These are phyloP conservation scores for Macrolepiota fuliginosa DNA, from an alignment of 768 basidiomycete genomes.

Conservation along the genomic window DNA sequence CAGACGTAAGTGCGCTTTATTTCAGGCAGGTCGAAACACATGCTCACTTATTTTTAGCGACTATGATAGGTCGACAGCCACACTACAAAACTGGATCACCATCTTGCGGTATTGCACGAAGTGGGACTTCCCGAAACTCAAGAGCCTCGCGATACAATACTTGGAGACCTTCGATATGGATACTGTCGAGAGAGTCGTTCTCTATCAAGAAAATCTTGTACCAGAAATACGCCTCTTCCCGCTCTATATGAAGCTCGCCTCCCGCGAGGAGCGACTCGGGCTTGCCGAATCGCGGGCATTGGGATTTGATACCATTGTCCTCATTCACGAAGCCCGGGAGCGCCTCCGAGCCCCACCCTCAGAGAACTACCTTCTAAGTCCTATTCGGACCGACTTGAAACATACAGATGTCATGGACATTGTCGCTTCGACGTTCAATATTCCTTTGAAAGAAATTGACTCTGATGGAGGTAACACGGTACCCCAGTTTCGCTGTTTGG, in stretches of 20 bases:
- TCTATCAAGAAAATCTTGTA: not conserved
- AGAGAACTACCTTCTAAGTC: not conserved
- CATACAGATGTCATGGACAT: slow-evolving; percentile 1
- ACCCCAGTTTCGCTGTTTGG: not conserved
- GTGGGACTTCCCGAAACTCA: slow-evolving; percentile 8
- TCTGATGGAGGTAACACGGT: not conserved
- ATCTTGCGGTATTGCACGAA: not conserved
- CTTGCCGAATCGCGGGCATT: slow-evolving; percentile 53
- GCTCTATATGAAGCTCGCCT: not conserved
- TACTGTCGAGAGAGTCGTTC: not conserved
- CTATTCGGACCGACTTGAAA: not conserved
- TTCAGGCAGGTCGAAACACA: not conserved
- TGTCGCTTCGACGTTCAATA: not conserved
- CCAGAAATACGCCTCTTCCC: slow-evolving; percentile 1
- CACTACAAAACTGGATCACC: not conserved
- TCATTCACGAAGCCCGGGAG: slow-evolving; percentile 56
- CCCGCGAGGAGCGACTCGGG: slow-evolving; percentile 32
- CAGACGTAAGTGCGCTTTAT: slow-evolving; percentile 11
- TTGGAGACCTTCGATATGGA: not conserved
- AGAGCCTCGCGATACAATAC: not conserved
- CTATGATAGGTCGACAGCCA: not conserved
- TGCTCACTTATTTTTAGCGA: not conserved
- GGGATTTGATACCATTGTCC: slow-evolving; percentile 52
- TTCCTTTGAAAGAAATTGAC: not conserved
- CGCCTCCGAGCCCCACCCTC: slow-evolving; percentile 30